Conservation (phyloP, 331 rosid genomes). For the Dryas integrifolia region DNA sequence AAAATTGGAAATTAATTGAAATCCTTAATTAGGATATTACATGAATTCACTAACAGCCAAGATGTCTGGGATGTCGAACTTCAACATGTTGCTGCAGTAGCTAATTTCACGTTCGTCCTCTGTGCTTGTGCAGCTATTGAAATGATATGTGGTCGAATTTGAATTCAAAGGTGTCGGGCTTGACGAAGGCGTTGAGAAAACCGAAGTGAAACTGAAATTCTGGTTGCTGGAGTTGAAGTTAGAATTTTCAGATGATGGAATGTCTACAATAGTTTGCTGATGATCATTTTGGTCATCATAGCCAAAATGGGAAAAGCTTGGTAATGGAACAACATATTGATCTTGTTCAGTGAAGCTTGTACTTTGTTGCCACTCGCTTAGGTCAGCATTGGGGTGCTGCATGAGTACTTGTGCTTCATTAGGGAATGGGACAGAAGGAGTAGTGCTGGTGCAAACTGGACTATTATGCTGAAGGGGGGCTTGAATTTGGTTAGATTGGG, state of each 20-base stretch:
- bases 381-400: slow-evolving; percentile 33
- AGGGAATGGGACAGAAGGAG: slow-evolving; percentile 32
- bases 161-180: slow-evolving; percentile 70
- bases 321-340: slow-evolving; percentile 25
- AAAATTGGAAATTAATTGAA: slow-evolving; percentile 1
- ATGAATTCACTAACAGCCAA: slow-evolving; percentile 58
- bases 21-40: slow-evolving; percentile 23
- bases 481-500: slow-evolving; percentile 27
- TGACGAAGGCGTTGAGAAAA: slow-evolving; percentile 63
- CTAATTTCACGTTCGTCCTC: slow-evolving; percentile 79
- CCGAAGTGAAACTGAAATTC: slow-evolving; percentile 50
- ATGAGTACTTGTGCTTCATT: slow-evolving; percentile 28
- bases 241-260: slow-evolving; percentile 44
- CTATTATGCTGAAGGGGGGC: slow-evolving; percentile 18
- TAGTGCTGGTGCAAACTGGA: neutral
- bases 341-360: slow-evolving; percentile 22
- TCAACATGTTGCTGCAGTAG: slow-evolving; percentile 59
- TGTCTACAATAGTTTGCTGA: slow-evolving; percentile 28
- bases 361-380: slow-evolving; percentile 39
- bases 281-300: slow-evolving; percentile 23
- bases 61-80: slow-evolving; percentile 59
- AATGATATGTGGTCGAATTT: slow-evolving; percentile 50
- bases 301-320: slow-evolving; percentile 28
- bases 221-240: slow-evolving; percentile 41
- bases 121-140: slow-evolving; percentile 40